phyloP scores from a whole-genome alignment of 2,329 filamentous ascomycete genomes.

The Ceratocystis lukuohia region DNA sequence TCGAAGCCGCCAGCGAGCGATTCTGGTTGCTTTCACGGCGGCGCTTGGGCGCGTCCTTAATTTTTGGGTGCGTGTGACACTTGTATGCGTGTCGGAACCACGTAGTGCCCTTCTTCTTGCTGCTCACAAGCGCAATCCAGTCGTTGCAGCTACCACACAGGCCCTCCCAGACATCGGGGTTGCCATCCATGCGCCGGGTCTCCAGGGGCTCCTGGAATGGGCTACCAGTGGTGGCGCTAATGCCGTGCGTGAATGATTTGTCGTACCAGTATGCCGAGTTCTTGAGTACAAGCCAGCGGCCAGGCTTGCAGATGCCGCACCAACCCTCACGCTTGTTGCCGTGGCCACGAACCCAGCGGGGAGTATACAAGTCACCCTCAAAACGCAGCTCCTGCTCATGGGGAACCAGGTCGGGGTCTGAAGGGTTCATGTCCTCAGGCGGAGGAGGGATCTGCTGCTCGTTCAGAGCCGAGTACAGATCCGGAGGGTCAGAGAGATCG shows the following conservation, averaged over 20 bases:
- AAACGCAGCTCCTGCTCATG: conserved; percentile 71
- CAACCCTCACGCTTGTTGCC: conserved; percentile 81
- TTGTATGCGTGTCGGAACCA: conserved; percentile 88
- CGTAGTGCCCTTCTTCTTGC: conserved; percentile 83
- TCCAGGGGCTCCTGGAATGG: conserved; percentile 66
- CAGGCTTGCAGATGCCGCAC: conserved; percentile 79
- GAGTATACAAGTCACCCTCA: conserved; percentile 70
- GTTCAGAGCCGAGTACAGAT: conserved; percentile 60
- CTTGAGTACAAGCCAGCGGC: conserved; percentile 75
- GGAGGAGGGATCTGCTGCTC: conserved; percentile 63
- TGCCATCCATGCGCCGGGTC: conserved; percentile 63
- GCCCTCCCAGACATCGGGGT: conserved; percentile 70
- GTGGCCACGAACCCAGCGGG: conserved; percentile 70
- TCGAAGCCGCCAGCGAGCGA: conserved; percentile 30
- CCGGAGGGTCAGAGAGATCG: conserved; percentile 60
- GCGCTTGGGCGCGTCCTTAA: conserved; percentile 57
- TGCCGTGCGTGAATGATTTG: conserved; percentile 78
- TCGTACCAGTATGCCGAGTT: conserved; percentile 91
- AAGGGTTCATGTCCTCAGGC: conserved; percentile 68
- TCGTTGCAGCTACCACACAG: conserved; percentile 66
- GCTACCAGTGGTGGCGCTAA: conserved; percentile 66
- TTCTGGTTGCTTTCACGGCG: conserved; percentile 48
- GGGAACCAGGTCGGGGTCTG: conserved; percentile 60
- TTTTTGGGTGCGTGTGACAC: conserved; percentile 60
- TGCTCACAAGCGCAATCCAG: conserved; percentile 70